Evolutionary conservation across 768 basidiomycete species (phyloP).

Genomic region (Butyriboletus loyo): DNA sequence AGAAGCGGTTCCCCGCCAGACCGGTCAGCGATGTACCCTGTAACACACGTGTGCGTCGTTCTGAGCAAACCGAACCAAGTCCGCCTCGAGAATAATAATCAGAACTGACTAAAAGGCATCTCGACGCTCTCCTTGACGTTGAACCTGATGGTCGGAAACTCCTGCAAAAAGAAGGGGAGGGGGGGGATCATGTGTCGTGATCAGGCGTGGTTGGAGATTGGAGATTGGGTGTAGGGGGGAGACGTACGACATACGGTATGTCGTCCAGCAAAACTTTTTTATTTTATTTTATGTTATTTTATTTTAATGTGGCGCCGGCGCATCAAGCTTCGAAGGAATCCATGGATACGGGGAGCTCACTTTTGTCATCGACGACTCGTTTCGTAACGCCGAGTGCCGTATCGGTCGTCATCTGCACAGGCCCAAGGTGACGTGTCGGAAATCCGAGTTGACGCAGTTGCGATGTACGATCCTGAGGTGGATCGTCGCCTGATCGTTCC

Average conservation of each 20-base stretch:
- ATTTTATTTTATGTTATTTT: too few species aligned
- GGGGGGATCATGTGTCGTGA: too few species aligned
- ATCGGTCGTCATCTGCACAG: slow-evolving; percentile 98
- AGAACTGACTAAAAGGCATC: slow-evolving; percentile 94
- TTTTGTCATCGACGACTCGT: slow-evolving; percentile 68
- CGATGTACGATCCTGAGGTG: slow-evolving; percentile 88
- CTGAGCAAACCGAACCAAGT: not conserved
- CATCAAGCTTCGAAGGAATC: not conserved
- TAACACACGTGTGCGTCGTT: not conserved
- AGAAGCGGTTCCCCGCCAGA: slow-evolving; percentile 61
- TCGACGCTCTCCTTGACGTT: slow-evolving; percentile 87
- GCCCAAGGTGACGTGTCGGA: slow-evolving; percentile 78
- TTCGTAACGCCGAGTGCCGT: slow-evolving; percentile 93
- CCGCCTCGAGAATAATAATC: not conserved
- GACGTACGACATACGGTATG: slow-evolving; percentile 69
- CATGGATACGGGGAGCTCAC: slow-evolving; percentile 35
- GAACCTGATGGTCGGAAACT: slow-evolving; percentile 88
- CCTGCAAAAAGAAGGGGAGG: slow-evolving; percentile 49
- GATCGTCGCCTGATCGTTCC: slow-evolving; percentile 74
- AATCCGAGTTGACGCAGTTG: slow-evolving; percentile 87
- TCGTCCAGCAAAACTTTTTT: slow-evolving; percentile 55
- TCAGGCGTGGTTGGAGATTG: not conserved
- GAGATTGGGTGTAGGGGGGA: too few species aligned
- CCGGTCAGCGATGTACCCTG: slow-evolving; percentile 49
- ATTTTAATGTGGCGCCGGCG: too few species aligned